These are phyloP conservation scores for Wakefieldia striispora DNA, from an alignment of 768 basidiomycete genomes.

Conservation along the genomic window DNA sequence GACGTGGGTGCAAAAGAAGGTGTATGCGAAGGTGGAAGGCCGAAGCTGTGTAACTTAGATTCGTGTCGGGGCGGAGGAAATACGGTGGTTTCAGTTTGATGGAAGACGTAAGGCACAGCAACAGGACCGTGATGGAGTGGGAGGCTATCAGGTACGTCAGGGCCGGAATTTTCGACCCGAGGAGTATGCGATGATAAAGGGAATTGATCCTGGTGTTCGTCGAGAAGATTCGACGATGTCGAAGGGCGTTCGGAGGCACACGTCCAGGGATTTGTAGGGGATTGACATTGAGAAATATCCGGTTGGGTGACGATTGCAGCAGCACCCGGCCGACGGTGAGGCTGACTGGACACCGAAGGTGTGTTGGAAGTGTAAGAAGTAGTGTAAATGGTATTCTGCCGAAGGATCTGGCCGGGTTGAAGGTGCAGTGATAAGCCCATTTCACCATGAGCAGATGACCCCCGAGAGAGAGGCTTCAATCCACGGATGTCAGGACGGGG, in stretches of 20 bases:
- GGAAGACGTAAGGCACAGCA: constrained; percentile 13
- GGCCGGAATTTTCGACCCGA: constrained; percentile 13
- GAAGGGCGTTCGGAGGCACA: neutral
- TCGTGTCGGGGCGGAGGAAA: constrained; percentile 25
- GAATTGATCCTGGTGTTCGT: constrained; percentile 2
- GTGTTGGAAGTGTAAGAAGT: constrained; percentile 1
- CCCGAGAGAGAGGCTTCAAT: constrained; percentile 9
- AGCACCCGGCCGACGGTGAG: constrained; percentile 2
- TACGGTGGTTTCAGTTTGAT: constrained; percentile 11
- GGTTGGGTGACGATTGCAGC: constrained; percentile 1
- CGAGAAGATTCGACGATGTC: neutral
- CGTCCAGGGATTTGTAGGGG: constrained; percentile 7
- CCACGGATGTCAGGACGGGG: constrained; percentile 9
- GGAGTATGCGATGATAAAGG: constrained; percentile 8
- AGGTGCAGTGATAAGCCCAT: constrained; percentile 49
- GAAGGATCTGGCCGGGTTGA: constrained; percentile 55
- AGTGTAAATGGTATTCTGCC: constrained; percentile 30
- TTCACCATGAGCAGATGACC: neutral
- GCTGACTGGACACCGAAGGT: constrained; percentile 1
- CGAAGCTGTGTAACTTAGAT: constrained; percentile 7
- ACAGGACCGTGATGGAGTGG: constrained; percentile 8
- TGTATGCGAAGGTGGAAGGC: constrained; percentile 7
- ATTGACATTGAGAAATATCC: constrained; percentile 11
- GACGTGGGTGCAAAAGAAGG: constrained; percentile 1
- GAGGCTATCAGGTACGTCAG: constrained; percentile 3